Percentiles rank a stretch among this genome's conserved stretches.
Conservation (phyloP, 805 yeast species). For the Cephaloascus fragrans region DNA sequence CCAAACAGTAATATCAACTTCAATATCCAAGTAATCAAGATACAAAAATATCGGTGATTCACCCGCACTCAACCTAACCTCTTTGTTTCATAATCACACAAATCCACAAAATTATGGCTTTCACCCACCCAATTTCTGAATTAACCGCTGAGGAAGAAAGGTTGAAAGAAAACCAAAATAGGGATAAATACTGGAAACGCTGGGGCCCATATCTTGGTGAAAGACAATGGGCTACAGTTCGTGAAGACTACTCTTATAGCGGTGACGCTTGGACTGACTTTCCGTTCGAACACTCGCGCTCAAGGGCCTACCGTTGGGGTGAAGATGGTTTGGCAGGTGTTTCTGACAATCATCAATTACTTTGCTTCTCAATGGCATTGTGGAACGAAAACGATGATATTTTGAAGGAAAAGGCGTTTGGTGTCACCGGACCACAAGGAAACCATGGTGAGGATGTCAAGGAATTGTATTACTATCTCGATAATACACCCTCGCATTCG, state of each 20-base stretch:
- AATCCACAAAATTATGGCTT: not conserved
- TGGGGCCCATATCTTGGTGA: slow-evolving; percentile 93
- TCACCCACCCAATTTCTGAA: not conserved
- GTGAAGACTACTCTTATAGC: slow-evolving; percentile 78
- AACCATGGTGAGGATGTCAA: slow-evolving; percentile 96
- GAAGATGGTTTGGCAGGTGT: slow-evolving; percentile 93
- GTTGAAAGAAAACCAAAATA: slow-evolving; percentile 19
- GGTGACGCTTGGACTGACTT: slow-evolving; percentile 91
- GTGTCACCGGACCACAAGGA: slow-evolving; percentile 87
- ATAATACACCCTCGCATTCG: slow-evolving; percentile 88
- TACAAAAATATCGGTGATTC: too few species aligned
- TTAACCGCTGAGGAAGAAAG: slow-evolving; percentile 28
- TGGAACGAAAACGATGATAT: slow-evolving; percentile 89
- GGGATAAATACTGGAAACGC: slow-evolving; percentile 57
- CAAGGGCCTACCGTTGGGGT: slow-evolving; percentile 88
- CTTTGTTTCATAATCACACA: too few species aligned
- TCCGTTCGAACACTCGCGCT: slow-evolving; percentile 75
- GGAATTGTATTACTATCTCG: slow-evolving; percentile 75
- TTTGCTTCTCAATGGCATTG: slow-evolving; percentile 72
- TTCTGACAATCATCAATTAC: slow-evolving; percentile 69
- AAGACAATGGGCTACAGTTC: slow-evolving; percentile 78
- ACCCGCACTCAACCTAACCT: too few species aligned
- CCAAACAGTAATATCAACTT: too few species aligned
- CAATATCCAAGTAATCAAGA: too few species aligned
- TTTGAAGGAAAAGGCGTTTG: slow-evolving; percentile 79